A percentile compares a stretch with the other conserved stretches of the same genome.
Evolutionary conservation across 805 yeast species (phyloP).

Genomic region (Brettanomyces nanus): DNA sequence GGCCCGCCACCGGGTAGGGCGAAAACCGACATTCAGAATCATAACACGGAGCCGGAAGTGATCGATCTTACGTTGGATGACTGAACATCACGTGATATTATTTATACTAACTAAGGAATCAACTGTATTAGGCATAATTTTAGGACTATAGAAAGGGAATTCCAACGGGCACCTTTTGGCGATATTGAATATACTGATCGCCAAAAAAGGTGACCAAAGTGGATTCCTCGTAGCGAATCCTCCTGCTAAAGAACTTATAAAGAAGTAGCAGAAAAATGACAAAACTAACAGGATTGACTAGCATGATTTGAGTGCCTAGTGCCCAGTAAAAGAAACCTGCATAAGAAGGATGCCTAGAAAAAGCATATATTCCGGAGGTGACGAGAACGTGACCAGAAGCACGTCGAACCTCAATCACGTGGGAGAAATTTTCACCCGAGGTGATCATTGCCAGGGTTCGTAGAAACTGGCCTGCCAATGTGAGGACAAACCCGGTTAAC

Average conservation of each 20-base stretch:
- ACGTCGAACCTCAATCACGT: conserved; percentile 52
- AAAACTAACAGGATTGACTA: conserved; percentile 58
- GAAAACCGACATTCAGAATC: not conserved
- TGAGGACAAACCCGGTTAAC: conserved; percentile 38
- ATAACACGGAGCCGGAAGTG: not conserved
- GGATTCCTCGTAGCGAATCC: conserved; percentile 69
- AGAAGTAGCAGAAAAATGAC: conserved; percentile 48
- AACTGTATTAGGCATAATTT: no score
- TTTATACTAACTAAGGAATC: no score
- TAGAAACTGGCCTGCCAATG: conserved; percentile 54
- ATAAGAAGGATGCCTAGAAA: conserved; percentile 82
- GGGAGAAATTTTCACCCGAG: conserved; percentile 83
- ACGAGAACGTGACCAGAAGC: conserved; percentile 55
- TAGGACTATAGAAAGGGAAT: conserved; percentile 53
- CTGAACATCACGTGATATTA: not conserved
- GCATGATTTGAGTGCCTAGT: conserved; percentile 66
- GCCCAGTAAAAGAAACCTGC: conserved; percentile 94
- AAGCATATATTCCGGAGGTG: conserved; percentile 61
- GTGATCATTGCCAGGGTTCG: conserved; percentile 80
- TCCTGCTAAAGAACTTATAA: conserved; percentile 55
- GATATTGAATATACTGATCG: conserved; percentile 49
- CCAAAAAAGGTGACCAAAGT: conserved; percentile 65
- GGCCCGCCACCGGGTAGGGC: conserved; percentile 5
- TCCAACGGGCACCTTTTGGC: conserved; percentile 38
- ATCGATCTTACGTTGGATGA: not conserved